Percentiles rank a stretch among this genome's conserved stretches.
Evolutionary conservation across 108 stramenopile genomes (phyloP).

Genomic region (Skeletonema tropicum): DNA sequence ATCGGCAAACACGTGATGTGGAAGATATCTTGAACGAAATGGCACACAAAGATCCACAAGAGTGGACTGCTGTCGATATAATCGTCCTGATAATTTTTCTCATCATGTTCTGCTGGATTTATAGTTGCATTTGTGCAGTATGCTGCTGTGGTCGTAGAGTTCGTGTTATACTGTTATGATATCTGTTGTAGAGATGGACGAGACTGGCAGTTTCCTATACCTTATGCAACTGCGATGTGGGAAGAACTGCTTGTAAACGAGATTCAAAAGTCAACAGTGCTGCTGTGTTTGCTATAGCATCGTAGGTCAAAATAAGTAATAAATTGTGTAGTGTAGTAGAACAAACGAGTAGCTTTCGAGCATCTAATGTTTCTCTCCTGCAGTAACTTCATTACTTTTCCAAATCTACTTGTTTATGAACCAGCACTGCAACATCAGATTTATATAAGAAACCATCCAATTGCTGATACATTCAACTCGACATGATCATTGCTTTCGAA

Average conservation of each 20-base stretch:
- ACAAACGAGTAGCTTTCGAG: background rate
- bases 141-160: constrained; percentile 40
- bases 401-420: background rate
- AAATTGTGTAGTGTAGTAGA: no score
- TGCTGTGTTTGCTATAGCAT: background rate
- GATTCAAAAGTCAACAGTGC: background rate
- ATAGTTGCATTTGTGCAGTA: constrained; percentile 24
- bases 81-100: constrained; percentile 35
- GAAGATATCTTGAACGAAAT: constrained; percentile 47
- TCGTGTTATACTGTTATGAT: constrained; percentile 34
- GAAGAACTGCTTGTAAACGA: background rate
- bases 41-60: constrained; percentile 34
- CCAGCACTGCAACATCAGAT: background rate
- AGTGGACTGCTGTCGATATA: constrained; percentile 40
- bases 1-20: constrained; percentile 34
- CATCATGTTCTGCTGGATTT: constrained; percentile 32
- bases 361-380: background rate
- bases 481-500: background rate
- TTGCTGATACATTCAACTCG: background rate
- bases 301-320: background rate
- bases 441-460: background rate
- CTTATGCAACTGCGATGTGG: no score
- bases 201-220: no score
- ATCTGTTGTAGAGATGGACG: constrained; percentile 42
- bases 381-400: no score